phyloP scores from a whole-genome alignment of 2,329 filamentous ascomycete species.

The Hypomyces rosellus region DNA sequence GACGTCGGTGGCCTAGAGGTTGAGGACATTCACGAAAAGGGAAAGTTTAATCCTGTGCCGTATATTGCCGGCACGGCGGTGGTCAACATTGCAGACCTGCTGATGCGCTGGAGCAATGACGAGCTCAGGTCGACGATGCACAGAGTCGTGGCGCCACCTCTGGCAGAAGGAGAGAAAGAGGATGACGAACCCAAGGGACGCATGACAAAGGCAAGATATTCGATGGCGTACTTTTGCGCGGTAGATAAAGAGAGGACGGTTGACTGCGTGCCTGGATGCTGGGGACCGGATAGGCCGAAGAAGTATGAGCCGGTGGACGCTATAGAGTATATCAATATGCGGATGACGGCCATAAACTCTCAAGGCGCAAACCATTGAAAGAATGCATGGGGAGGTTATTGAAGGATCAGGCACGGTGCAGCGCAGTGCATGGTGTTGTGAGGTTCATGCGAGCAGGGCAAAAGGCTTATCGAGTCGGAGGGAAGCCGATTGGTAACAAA shows the following conservation, averaged over 20 bases:
- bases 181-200: conserved; percentile 16
- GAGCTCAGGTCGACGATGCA: conserved; percentile 29
- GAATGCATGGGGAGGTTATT: not conserved
- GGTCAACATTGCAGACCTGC: conserved; percentile 33
- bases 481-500: too few relatives aligned
- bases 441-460: too few relatives aligned
- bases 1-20: conserved; percentile 40
- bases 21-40: conserved; percentile 29
- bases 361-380: too few relatives aligned
- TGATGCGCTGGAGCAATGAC: conserved; percentile 35
- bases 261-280: conserved; percentile 44
- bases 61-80: conserved; percentile 28
- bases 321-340: conserved; percentile 23
- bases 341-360: conserved; percentile 18
- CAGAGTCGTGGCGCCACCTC: conserved; percentile 35
- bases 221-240: conserved; percentile 54
- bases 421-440: not conserved
- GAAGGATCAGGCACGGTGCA: not conserved
- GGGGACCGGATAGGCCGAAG: conserved; percentile 33
- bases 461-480: too few relatives aligned
- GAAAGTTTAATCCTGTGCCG: conserved; percentile 26
- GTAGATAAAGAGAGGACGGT: conserved; percentile 44
- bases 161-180: not conserved
- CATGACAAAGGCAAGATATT: conserved; percentile 47
- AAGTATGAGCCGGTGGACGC: conserved; percentile 41